These are phyloP conservation scores for Sporodiniella umbellata DNA, from an alignment of 371 early-diverging fungal species.

Conservation along the genomic window DNA sequence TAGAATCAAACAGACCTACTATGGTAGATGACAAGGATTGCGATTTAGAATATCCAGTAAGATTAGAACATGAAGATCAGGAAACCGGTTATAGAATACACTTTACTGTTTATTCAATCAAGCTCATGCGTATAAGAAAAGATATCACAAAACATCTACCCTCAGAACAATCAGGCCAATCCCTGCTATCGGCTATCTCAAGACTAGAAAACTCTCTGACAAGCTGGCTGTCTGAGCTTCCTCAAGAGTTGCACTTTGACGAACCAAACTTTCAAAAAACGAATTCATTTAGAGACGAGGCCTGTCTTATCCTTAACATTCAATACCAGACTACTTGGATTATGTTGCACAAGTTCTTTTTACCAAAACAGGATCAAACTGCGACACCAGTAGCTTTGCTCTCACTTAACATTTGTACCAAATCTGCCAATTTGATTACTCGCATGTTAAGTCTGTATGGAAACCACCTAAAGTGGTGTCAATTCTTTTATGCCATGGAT, in stretches of 20 bases:
- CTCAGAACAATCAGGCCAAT: constrained; percentile 45
- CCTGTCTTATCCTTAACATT: constrained; percentile 33
- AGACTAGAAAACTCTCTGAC: constrained; percentile 51
- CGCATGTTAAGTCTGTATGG: constrained; percentile 43
- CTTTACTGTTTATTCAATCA: constrained; percentile 48
- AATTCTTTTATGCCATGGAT: constrained; percentile 44
- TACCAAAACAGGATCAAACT: constrained; percentile 37
- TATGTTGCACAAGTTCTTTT: constrained; percentile 47
- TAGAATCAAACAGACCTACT: constrained; percentile 47
- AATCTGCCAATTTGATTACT: constrained; percentile 41
- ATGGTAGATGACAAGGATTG: constrained; percentile 65
- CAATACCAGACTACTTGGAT: constrained; percentile 50
- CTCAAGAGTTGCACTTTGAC: constrained; percentile 27
- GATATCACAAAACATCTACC: constrained; percentile 51
- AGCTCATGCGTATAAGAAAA: constrained; percentile 57
- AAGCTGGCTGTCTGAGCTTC: constrained; percentile 49
- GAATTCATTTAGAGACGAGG: constrained; percentile 39
- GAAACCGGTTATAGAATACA: constrained; percentile 45
- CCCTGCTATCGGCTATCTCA: constrained; percentile 45
- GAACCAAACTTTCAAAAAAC: constrained; percentile 26
- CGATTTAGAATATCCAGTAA: constrained; percentile 52
- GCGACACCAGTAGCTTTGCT: constrained; percentile 32
- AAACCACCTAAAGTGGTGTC: constrained; percentile 38
- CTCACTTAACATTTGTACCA: constrained; percentile 32
- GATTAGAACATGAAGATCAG: constrained; percentile 43